Conservation (phyloP, 2,329 filamentous ascomycete species). For the Cytospora chrysosperma region DNA sequence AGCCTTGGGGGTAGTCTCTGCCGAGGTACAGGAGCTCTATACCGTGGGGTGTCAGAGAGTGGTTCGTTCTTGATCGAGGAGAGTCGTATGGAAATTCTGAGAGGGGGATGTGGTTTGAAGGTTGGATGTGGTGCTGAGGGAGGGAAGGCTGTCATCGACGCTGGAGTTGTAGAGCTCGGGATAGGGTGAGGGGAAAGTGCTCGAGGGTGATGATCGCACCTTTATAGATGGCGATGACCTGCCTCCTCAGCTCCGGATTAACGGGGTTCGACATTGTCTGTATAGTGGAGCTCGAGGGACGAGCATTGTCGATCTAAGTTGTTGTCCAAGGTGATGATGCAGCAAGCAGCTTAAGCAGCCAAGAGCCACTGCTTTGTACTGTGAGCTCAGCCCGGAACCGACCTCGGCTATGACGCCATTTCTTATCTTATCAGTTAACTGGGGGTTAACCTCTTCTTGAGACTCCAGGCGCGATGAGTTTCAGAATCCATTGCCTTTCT, state of each 20-base stretch:
- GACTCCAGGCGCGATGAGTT: background rate
- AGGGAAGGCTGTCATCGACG: too few relatives aligned
- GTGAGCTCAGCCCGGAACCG: background rate
- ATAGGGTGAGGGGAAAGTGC: background rate
- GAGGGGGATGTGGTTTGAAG: background rate
- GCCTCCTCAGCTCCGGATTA: conserved; percentile 63
- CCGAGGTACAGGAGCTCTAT: conserved; percentile 82
- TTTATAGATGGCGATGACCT: conserved; percentile 89
- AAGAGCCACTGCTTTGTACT: background rate
- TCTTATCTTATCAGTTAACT: conserved; percentile 16
- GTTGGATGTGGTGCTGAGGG: background rate
- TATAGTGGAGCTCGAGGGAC: background rate
- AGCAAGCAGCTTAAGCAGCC: background rate
- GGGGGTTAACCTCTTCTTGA: background rate
- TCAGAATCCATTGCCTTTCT: background rate
- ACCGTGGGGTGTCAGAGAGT: background rate
- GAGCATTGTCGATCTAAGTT: background rate
- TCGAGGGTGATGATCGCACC: conserved; percentile 47
- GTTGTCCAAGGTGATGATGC: background rate
- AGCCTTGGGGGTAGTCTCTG: conserved; percentile 83
- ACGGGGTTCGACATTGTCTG: conserved; percentile 33
- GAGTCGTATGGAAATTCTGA: background rate
- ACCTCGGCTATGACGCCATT: conserved; percentile 28
- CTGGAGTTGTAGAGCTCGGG: background rate
- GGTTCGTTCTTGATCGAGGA: too few relatives aligned